phyloP scores from a whole-genome alignment of 2,329 filamentous ascomycete species.

The Lomentospora prolificans region DNA sequence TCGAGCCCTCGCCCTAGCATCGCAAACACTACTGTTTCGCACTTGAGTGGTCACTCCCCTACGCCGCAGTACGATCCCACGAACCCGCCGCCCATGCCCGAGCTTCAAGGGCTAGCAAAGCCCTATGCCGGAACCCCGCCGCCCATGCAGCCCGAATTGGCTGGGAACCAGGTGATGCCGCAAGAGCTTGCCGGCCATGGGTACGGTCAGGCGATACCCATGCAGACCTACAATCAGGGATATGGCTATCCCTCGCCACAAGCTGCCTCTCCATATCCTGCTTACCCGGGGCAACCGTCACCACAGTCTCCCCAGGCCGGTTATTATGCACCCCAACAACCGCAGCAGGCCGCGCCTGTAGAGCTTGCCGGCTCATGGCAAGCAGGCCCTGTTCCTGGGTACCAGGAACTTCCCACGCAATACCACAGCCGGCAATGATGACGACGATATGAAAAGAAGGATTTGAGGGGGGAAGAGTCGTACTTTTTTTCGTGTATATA shows the following conservation, averaged over 20 bases:
- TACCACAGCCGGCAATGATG: background rate
- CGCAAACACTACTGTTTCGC: constrained; percentile 16
- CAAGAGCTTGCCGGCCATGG: constrained; percentile 15
- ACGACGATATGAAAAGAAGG: background rate
- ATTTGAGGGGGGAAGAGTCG: background rate
- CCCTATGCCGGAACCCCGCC: constrained; percentile 14
- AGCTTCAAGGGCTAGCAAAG: constrained; percentile 17
- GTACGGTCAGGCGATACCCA: background rate
- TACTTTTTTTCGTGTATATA: background rate
- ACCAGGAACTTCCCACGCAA: constrained; percentile 15
- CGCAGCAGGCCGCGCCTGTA: constrained; percentile 10
- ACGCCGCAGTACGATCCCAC: constrained; percentile 14
- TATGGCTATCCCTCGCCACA: constrained; percentile 13
- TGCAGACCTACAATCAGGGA: constrained; percentile 8
- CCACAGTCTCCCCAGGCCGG: constrained; percentile 8
- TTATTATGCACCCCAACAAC: constrained; percentile 7
- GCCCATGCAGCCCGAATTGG: constrained; percentile 7
- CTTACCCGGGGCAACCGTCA: background rate
- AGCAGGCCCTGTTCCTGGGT: constrained; percentile 24
- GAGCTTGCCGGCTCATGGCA: constrained; percentile 21
- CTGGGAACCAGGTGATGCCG: constrained; percentile 9
- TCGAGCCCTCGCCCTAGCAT: constrained; percentile 21
- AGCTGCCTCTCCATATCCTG: constrained; percentile 9
- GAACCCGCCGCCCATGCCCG: constrained; percentile 16
- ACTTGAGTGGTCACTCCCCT: constrained; percentile 17